Evolutionary conservation across 805 yeast genomes (phyloP).

Genomic region (Candida germanica): DNA sequence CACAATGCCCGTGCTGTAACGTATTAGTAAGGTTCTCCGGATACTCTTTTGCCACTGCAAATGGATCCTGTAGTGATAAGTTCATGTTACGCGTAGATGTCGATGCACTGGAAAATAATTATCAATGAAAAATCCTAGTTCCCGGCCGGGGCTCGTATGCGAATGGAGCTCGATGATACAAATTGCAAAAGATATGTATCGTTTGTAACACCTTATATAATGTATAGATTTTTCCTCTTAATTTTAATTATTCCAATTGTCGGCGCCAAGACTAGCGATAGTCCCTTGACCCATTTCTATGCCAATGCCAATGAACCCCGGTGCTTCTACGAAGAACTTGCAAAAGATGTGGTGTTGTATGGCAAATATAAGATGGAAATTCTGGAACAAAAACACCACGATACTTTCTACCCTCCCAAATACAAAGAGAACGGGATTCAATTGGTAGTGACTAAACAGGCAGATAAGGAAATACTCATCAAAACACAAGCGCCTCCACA

Average conservation of each 20-base stretch:
- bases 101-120: too few species aligned
- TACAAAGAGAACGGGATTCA: constrained; percentile 26
- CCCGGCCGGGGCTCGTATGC: too few species aligned
- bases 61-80: constrained; percentile 81
- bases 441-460: constrained; percentile 47
- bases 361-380: constrained; percentile 50
- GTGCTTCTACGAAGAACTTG: constrained; percentile 57
- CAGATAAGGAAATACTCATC: constrained; percentile 21
- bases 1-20: constrained; percentile 61
- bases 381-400: constrained; percentile 29
- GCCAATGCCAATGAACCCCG: constrained; percentile 48
- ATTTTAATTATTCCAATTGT: too few species aligned
- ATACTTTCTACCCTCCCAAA: constrained; percentile 27
- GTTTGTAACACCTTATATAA: too few species aligned
- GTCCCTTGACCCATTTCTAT: constrained; percentile 43
- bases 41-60: constrained; percentile 84
- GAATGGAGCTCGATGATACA: too few species aligned
- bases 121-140: too few species aligned
- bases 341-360: constrained; percentile 46
- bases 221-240: too few species aligned
- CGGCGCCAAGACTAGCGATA: background rate
- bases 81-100: too few species aligned
- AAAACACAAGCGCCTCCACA: constrained; percentile 21
- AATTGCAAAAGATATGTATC: too few species aligned
- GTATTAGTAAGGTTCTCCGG: constrained; percentile 82